phyloP scores from a whole-genome alignment of 148 eudicot species.

The Cornus florida region DNA sequence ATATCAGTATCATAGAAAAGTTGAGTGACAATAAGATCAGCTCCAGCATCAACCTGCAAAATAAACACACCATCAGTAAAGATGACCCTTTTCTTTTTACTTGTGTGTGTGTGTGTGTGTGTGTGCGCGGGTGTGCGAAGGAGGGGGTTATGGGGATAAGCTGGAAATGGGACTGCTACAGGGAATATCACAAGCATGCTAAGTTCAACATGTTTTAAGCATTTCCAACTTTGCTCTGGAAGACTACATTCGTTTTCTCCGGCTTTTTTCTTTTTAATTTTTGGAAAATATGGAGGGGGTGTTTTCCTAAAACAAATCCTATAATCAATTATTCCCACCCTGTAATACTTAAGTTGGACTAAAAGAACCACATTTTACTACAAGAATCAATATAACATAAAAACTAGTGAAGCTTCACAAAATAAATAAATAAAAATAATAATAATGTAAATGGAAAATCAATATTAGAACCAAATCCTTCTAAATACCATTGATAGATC shows the following conservation, averaged over 20 bases:
- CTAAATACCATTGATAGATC: background rate
- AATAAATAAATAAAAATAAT: too few relatives aligned
- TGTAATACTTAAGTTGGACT: background rate
- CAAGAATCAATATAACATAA: too few relatives aligned
- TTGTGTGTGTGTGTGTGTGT: background rate
- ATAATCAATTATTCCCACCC: background rate
- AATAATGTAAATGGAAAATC: background rate
- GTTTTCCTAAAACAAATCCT: background rate
- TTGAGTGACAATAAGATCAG: slow-evolving; percentile 89
- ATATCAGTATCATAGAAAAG: slow-evolving; percentile 91
- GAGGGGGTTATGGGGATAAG: background rate
- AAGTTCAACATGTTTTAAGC: too few relatives aligned
- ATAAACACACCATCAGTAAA: slow-evolving; percentile 14
- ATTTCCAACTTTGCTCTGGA: too few relatives aligned
- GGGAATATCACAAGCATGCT: too few relatives aligned
- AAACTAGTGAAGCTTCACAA: background rate
- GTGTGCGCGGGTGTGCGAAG: background rate
- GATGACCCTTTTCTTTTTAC: background rate
- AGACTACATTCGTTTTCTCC: too few relatives aligned
- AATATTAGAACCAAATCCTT: background rate
- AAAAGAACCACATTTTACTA: too few relatives aligned
- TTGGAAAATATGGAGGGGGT: background rate
- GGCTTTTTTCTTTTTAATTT: too few relatives aligned
- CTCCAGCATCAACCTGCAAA: slow-evolving; percentile 96
- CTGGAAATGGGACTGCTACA: too few relatives aligned